Conservation (phyloP, 1,284 basidiomycete species). For the Moesziomyces sp. region DNA sequence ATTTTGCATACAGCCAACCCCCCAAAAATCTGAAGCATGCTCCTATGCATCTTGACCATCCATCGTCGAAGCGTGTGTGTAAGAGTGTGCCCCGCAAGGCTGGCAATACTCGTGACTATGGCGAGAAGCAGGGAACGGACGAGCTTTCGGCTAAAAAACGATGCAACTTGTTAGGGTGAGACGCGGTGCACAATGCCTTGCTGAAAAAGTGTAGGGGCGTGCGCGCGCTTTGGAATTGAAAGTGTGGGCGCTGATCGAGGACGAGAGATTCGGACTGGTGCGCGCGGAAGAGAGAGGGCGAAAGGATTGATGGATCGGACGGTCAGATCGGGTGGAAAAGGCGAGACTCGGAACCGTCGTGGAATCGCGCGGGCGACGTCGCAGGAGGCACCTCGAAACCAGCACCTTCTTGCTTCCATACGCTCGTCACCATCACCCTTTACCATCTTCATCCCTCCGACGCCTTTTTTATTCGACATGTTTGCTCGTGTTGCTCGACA, state of each 20-base stretch:
- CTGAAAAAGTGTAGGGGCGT: neutral
- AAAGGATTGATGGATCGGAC: neutral
- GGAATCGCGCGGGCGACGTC: slow-evolving; percentile 7
- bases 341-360: slow-evolving; percentile 22
- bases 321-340: slow-evolving; percentile 7
- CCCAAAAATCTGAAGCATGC: slow-evolving; percentile 42
- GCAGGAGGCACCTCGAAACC: neutral
- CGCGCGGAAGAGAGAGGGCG: neutral
- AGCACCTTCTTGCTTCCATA: neutral
- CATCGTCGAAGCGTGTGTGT: too few species aligned
- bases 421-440: slow-evolving; percentile 2
- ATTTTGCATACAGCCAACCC: slow-evolving; percentile 37
- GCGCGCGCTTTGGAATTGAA: neutral
- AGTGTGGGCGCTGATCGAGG: slow-evolving; percentile 2
- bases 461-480: slow-evolving; percentile 14
- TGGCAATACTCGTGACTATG: too few species aligned
- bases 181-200: too few species aligned
- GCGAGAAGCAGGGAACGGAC: too few species aligned
- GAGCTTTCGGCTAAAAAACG: too few species aligned
- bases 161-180: neutral
- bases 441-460: neutral
- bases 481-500: slow-evolving; percentile 27
- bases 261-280: too few species aligned
- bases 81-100: too few species aligned
- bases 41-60: slow-evolving; percentile 34